Percentiles rank a stretch among this genome's conserved stretches.
Conservation (phyloP, 1,139 yeast genomes). For the Spencermartinsiella ligniputridi region DNA sequence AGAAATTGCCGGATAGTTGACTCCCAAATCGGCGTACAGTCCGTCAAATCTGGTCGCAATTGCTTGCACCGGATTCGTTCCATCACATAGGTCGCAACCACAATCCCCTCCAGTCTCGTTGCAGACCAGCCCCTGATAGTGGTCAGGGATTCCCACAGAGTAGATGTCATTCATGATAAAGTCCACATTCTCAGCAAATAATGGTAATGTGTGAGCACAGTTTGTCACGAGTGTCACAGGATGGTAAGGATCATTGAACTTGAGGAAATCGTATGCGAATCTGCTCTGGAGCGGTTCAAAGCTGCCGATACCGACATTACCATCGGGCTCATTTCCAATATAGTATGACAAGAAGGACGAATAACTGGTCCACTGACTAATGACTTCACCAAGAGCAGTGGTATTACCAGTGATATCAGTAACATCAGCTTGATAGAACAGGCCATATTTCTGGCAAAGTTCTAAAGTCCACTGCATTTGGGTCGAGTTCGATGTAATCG, state of each 20-base stretch:
- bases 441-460: constrained; percentile 10
- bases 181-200: constrained; percentile 12
- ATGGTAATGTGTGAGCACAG: constrained; percentile 15
- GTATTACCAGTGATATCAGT: constrained; percentile 13
- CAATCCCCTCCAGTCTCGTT: constrained; percentile 15
- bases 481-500: constrained; percentile 9
- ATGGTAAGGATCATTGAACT: constrained; percentile 15
- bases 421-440: constrained; percentile 15
- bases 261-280: constrained; percentile 13
- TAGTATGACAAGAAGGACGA: constrained; percentile 15
- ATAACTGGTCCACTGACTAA: constrained; percentile 12
- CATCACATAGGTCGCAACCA: constrained; percentile 16
- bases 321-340: constrained; percentile 18
- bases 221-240: constrained; percentile 16
- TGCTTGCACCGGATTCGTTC: constrained; percentile 11
- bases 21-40: constrained; percentile 10
- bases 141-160: constrained; percentile 15
- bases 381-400: constrained; percentile 8
- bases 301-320: constrained; percentile 14
- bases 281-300: constrained; percentile 13
- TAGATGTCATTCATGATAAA: constrained; percentile 16
- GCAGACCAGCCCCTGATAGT: constrained; percentile 12
- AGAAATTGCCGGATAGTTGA: constrained; percentile 13
- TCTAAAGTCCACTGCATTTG: constrained; percentile 14
- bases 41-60: constrained; percentile 12